A percentile compares a stretch with the other conserved stretches of the same genome.
Conservation (phyloP, 1,284 basidiomycete genomes). For the Apiotrichum porosum region DNA sequence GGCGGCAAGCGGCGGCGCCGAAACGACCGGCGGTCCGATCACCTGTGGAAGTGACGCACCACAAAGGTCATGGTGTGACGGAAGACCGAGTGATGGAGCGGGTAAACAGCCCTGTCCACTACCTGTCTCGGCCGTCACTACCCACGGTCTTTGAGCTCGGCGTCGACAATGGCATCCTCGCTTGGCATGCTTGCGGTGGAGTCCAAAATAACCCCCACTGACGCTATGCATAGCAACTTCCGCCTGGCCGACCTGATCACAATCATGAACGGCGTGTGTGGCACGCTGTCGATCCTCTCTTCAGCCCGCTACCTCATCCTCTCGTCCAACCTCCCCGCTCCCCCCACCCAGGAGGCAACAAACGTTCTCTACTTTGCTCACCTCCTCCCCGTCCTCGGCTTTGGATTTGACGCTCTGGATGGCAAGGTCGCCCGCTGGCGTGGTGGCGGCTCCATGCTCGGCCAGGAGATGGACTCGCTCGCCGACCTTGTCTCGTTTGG, state of each 20-base stretch:
- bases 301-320: conserved; percentile 83
- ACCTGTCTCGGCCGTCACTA: too few relatives aligned
- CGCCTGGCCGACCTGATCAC: conserved; percentile 96
- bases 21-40: too few relatives aligned
- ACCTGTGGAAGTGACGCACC: too few relatives aligned
- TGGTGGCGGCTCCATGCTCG: conserved; percentile 91
- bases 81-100: too few relatives aligned
- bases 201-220: too few relatives aligned
- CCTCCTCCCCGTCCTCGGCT: conserved; percentile 83
- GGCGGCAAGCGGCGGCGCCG: too few relatives aligned
- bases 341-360: conserved; percentile 35
- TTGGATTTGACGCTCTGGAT: conserved; percentile 96
- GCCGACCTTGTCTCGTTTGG: conserved; percentile 98
- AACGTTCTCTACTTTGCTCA: conserved; percentile 73
- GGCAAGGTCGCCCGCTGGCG: conserved; percentile 98
- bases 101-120: too few relatives aligned
- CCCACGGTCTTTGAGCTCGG: too few relatives aligned
- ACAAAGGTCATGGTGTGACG: too few relatives aligned
- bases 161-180: too few relatives aligned
- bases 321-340: conserved; percentile 60
- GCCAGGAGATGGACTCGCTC: conserved; percentile 94
- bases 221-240: conserved; percentile 76
- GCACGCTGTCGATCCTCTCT: conserved; percentile 84
- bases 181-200: too few relatives aligned
- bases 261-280: conserved; percentile 99